Evolutionary conservation across 495 filamentous ascomycete species (phyloP).

Genomic region (Daldinia bambusicola): DNA sequence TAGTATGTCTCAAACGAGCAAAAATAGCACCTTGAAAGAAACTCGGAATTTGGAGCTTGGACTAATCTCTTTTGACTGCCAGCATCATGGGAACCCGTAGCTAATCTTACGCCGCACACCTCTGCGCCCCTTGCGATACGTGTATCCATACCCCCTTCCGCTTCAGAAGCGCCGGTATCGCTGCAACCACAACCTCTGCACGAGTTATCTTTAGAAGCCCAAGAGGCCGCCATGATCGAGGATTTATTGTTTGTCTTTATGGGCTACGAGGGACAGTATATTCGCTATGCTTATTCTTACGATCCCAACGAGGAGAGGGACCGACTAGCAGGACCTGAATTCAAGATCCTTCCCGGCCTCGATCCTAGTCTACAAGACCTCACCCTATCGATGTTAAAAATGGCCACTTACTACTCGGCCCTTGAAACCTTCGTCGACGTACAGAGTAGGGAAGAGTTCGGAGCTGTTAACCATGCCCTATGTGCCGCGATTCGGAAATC

Average conservation of each 20-base stretch:
- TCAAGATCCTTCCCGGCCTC: conserved; percentile 81
- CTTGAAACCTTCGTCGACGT: conserved; percentile 94
- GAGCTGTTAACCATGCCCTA: conserved; percentile 94
- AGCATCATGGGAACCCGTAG: conserved; percentile 80
- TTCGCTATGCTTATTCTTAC: conserved; percentile 84
- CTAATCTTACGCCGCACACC: conserved; percentile 80
- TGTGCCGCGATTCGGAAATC: conserved; percentile 92
- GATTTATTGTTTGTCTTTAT: conserved; percentile 95
- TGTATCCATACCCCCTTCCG: conserved; percentile 83
- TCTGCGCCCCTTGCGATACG: conserved; percentile 88
- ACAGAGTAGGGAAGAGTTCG: conserved; percentile 91
- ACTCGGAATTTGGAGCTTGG: neutral
- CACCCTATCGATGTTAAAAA: conserved; percentile 87
- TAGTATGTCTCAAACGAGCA: conserved; percentile 40
- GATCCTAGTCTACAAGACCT: conserved; percentile 93
- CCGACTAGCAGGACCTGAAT: conserved; percentile 81
- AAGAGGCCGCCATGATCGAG: conserved; percentile 87
- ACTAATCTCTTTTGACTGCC: conserved; percentile 29
- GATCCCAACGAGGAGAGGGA: conserved; percentile 86
- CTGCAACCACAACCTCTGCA: conserved; percentile 78
- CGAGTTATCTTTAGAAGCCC: conserved; percentile 77
- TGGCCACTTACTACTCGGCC: conserved; percentile 92
- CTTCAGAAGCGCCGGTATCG: conserved; percentile 73
- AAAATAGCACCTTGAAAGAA: neutral
- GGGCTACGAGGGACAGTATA: conserved; percentile 98